Percentiles rank a stretch among this genome's conserved stretches.
Evolutionary conservation across 495 filamentous ascomycete species (phyloP).

Genomic region (Aspergillus funiculosus): DNA sequence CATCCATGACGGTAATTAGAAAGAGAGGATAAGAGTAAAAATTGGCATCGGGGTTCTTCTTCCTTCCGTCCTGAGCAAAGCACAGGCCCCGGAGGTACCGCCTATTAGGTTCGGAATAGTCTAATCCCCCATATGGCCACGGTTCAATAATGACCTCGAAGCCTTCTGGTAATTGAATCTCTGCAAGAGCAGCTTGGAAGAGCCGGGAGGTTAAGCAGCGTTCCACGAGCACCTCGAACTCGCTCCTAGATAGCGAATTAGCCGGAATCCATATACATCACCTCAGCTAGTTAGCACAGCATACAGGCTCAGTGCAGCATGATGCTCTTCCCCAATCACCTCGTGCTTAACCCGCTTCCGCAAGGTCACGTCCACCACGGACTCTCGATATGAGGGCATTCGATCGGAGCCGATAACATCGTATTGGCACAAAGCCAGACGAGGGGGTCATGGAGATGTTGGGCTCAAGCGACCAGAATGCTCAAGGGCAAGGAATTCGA

Average conservation of each 20-base stretch:
- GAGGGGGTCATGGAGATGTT: conserved; percentile 46
- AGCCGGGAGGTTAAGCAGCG: conserved; percentile 54
- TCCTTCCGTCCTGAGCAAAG: conserved; percentile 40
- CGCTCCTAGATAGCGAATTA: conserved; percentile 39
- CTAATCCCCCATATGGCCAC: conserved; percentile 63
- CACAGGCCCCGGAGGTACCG: conserved; percentile 50
- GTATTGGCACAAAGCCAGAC: conserved; percentile 60
- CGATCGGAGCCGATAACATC: conserved; percentile 56
- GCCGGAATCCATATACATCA: conserved; percentile 1
- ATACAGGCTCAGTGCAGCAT: conserved; percentile 57
- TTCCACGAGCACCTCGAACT: conserved; percentile 59
- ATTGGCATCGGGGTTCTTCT: conserved; percentile 48
- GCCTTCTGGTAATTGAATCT: conserved; percentile 57
- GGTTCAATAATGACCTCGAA: conserved; percentile 63
- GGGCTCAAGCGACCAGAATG: conserved; percentile 44
- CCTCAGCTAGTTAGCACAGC: conserved; percentile 2
- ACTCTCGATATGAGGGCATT: conserved; percentile 55
- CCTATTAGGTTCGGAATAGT: conserved; percentile 48
- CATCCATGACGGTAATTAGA: conserved; percentile 71
- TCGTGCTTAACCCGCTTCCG: conserved; percentile 45
- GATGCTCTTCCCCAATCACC: conserved; percentile 52
- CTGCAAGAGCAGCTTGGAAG: conserved; percentile 54
- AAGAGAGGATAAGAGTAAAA: conserved; percentile 78
- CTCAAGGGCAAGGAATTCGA: conserved; percentile 45
- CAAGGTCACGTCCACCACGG: conserved; percentile 53